Percentiles rank a stretch among this genome's conserved stretches.
These are phyloP conservation scores for Scenedesmus sp. DNA, from an alignment of 163 green algal genomes.

Conservation along the genomic window DNA sequence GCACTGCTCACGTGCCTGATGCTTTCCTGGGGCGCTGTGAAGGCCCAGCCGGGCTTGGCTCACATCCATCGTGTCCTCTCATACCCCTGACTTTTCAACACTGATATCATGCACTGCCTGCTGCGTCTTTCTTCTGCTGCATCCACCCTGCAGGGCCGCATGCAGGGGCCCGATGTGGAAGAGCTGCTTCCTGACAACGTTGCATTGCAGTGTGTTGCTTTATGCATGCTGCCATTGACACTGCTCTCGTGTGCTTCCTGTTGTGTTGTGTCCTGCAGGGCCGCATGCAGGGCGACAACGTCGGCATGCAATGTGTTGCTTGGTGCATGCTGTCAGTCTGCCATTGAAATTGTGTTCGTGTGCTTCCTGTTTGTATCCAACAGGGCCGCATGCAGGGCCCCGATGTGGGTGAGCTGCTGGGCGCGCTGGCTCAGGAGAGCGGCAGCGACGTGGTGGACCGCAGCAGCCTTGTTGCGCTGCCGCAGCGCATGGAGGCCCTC, in stretches of 20 bases:
- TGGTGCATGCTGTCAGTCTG: neutral
- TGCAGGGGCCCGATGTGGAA: constrained; percentile 90
- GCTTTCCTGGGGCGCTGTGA: no score
- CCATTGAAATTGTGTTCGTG: neutral
- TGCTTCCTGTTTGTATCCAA: neutral
- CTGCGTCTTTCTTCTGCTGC: neutral
- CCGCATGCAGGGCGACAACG: no score
- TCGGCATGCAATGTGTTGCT: no score
- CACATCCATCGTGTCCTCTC: no score
- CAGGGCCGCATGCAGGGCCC: constrained; percentile 79
- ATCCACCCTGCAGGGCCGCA: constrained; percentile 48
- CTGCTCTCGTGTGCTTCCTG: no score
- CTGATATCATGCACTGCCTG: no score
- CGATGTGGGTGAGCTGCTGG: constrained; percentile 91
- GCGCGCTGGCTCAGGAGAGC: constrained; percentile 77
- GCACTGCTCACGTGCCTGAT: no score
- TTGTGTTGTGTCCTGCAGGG: no score
- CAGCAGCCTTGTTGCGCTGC: constrained; percentile 73
- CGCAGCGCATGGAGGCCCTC: constrained; percentile 79
- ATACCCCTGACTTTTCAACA: no score
- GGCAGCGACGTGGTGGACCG: constrained; percentile 74
- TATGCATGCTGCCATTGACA: no score
- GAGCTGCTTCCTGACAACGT: constrained; percentile 71
- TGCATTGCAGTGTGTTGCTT: no score
- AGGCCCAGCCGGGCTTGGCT: no score